A percentile compares a stretch with the other conserved stretches of the same genome.
Evolutionary conservation across 495 filamentous ascomycete genomes (phyloP).

Genomic region (Cryomyces antarcticus): DNA sequence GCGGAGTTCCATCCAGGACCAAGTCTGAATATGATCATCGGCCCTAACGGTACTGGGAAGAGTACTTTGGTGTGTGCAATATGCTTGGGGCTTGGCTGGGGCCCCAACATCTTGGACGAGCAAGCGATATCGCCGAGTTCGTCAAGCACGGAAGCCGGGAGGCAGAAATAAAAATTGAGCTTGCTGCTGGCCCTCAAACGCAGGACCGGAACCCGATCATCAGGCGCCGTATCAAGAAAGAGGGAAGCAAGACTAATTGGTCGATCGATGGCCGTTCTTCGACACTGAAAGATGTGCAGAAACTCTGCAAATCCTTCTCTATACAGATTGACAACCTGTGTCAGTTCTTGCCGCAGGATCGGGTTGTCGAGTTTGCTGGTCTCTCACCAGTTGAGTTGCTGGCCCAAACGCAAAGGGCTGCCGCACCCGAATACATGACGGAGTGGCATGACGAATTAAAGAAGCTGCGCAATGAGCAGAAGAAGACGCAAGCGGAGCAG

Average conservation of each 20-base stretch:
- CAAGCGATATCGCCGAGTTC: slow-evolving; percentile 69
- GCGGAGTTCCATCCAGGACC: slow-evolving; percentile 81
- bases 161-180: slow-evolving; percentile 75
- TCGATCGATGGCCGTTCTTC: slow-evolving; percentile 42
- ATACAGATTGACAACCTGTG: slow-evolving; percentile 97
- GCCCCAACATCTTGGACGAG: slow-evolving; percentile 53
- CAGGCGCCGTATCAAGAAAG: slow-evolving; percentile 51
- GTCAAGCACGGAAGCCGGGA: slow-evolving; percentile 73
- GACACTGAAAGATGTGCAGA: slow-evolving; percentile 36
- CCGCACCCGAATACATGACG: slow-evolving; percentile 59
- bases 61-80: slow-evolving; percentile 96
- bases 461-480: slow-evolving; percentile 45
- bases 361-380: slow-evolving; percentile 82
- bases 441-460: slow-evolving; percentile 61
- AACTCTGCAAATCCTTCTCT: slow-evolving; percentile 43
- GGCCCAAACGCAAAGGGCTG: slow-evolving; percentile 66
- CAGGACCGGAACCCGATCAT: slow-evolving; percentile 45
- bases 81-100: slow-evolving; percentile 77
- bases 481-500: slow-evolving; percentile 36
- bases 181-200: slow-evolving; percentile 34
- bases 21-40: slow-evolving; percentile 95
- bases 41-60: slow-evolving; percentile 93
- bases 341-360: slow-evolving; percentile 93
- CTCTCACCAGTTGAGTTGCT: slow-evolving; percentile 74
- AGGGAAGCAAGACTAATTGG: slow-evolving; percentile 60